Conservation (phyloP, 1,284 basidiomycete species). For the Cutaneotrichosporon dermatis region DNA sequence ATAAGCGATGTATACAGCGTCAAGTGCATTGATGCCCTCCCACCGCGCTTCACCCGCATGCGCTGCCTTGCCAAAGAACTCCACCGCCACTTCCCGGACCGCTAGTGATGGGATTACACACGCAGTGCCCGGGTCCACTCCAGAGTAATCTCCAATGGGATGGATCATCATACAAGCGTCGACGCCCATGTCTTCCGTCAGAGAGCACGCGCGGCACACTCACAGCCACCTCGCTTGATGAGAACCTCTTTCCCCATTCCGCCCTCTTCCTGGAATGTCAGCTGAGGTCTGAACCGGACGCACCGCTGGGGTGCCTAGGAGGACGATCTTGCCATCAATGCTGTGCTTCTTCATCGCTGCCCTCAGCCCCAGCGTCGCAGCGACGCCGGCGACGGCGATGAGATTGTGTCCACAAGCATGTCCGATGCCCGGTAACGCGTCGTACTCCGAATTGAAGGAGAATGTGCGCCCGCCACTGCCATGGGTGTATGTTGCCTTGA, state of each 20-base stretch:
- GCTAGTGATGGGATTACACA: conserved; percentile 28
- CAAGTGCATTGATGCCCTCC: conserved; percentile 78
- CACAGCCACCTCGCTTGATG: conserved; percentile 66
- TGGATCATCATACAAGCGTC: conserved; percentile 32
- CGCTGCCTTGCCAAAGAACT: conserved; percentile 53
- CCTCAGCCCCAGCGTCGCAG: conserved; percentile 66
- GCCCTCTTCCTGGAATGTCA: conserved; percentile 54
- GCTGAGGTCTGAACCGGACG: no score
- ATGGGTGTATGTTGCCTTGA: conserved; percentile 62
- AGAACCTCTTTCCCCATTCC: conserved; percentile 72
- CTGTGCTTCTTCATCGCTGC: conserved; percentile 61
- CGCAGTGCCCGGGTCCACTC: conserved; percentile 4
- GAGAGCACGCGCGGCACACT: no score
- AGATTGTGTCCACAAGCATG: conserved; percentile 84
- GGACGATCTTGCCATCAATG: conserved; percentile 65
- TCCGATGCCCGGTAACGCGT: conserved; percentile 53
- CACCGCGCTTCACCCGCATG: conserved; percentile 58
- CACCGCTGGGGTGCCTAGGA: conserved; percentile 78
- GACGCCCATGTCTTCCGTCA: conserved; percentile 44
- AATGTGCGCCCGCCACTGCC: conserved; percentile 58
- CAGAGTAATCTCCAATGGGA: conserved; percentile 7
- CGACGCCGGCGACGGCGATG: conserved; percentile 75
- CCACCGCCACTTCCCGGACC: conserved; percentile 24
- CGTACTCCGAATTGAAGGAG: conserved; percentile 64
- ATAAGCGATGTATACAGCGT: conserved; percentile 79